These are phyloP conservation scores for Solanum chacoense DNA, from an alignment of 305 asterid species.

Conservation along the genomic window DNA sequence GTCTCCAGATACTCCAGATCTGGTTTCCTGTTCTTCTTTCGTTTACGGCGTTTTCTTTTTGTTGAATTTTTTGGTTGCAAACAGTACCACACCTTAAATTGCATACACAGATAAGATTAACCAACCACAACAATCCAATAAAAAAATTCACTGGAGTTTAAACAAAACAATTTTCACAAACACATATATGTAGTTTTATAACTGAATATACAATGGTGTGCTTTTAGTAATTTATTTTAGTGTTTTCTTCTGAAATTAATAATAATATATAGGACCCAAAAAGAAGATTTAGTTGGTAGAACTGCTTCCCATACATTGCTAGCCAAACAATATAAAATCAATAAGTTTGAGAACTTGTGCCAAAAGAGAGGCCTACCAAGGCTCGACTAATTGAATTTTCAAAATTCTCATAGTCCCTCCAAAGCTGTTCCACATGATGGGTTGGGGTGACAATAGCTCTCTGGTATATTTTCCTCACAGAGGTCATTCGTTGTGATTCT, in stretches of 20 bases:
- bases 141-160: not conserved
- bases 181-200: not conserved
- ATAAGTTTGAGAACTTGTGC: constrained; percentile 1
- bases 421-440: constrained; percentile 82
- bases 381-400: constrained; percentile 93
- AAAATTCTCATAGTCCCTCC: constrained; percentile 96
- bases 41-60: not conserved
- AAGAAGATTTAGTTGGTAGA: not conserved
- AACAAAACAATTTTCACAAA: not conserved
- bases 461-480: constrained; percentile 75
- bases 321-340: not conserved
- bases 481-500: constrained; percentile 78
- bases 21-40: not conserved
- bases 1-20: not conserved
- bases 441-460: constrained; percentile 87
- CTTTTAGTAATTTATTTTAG: not conserved
- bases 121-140: not conserved
- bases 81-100: not conserved
- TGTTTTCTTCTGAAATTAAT: not conserved
- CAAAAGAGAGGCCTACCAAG: constrained; percentile 37
- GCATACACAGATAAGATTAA: not conserved
- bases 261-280: not conserved
- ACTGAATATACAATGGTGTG: not conserved
- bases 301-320: not conserved
- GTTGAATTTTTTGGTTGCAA: not conserved